These are phyloP conservation scores for Apiospora arundinis DNA, from an alignment of 2,329 filamentous ascomycete genomes.

Conservation along the genomic window DNA sequence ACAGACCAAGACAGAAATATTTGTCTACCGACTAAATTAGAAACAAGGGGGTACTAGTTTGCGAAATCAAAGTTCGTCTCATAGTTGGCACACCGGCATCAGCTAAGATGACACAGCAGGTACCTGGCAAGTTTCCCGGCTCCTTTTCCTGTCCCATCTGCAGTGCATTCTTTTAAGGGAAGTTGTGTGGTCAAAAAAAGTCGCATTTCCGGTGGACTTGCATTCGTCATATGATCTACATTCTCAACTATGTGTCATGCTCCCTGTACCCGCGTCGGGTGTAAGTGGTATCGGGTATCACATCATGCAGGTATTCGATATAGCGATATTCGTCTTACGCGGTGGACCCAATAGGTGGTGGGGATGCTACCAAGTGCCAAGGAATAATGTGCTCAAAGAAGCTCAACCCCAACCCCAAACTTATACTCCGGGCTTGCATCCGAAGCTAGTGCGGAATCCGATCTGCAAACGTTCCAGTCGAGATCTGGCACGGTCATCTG, in stretches of 20 bases:
- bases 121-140: too few relatives aligned
- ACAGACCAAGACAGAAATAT: neutral
- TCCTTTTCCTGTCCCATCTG: neutral
- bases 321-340: neutral
- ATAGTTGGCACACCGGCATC: neutral
- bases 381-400: constrained; percentile 17
- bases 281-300: neutral
- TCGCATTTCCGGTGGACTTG: neutral
- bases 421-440: neutral
- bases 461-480: neutral
- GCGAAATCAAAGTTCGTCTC: neutral
- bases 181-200: neutral
- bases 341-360: neutral
- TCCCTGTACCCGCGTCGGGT: neutral
- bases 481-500: too few relatives aligned
- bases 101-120: neutral
- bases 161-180: neutral
- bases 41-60: neutral
- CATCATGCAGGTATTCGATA: neutral
- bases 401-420: neutral
- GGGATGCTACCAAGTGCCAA: neutral
- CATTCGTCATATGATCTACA: neutral
- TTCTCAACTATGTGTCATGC: neutral
- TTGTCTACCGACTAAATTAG: neutral
- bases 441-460: neutral